These are phyloP conservation scores for Tulasnella sp. DNA, from an alignment of 768 basidiomycete genomes.

Conservation along the genomic window DNA sequence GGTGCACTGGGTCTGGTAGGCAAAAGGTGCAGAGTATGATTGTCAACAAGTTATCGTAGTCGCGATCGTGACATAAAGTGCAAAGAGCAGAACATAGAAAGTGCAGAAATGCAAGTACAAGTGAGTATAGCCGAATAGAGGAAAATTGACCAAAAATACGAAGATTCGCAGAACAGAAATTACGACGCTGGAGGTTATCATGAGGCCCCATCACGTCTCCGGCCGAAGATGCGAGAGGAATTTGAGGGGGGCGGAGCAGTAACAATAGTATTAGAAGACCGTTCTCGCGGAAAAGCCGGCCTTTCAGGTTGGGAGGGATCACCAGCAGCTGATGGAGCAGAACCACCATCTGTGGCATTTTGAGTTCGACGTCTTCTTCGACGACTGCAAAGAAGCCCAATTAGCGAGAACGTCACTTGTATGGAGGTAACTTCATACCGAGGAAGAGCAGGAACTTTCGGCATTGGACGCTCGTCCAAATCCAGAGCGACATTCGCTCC, in stretches of 20 bases:
- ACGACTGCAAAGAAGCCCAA: background rate
- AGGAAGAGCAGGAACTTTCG: slow-evolving; percentile 80
- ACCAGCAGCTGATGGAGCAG: background rate
- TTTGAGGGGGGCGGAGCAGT: background rate
- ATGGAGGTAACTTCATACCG: slow-evolving; percentile 49
- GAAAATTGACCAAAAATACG: background rate
- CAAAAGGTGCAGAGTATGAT: background rate
- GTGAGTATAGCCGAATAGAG: no score
- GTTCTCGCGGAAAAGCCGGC: background rate
- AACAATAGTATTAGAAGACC: background rate
- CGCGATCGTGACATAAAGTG: background rate
- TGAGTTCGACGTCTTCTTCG: slow-evolving; percentile 12
- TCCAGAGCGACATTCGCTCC: slow-evolving; percentile 90
- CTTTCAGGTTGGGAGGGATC: background rate
- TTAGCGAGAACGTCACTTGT: background rate
- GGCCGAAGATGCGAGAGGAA: background rate
- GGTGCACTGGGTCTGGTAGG: no score
- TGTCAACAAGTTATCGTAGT: background rate
- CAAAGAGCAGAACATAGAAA: background rate
- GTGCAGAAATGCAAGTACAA: background rate
- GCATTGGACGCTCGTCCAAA: slow-evolving; percentile 88
- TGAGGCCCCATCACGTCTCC: background rate
- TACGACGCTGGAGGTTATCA: background rate
- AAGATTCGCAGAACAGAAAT: background rate
- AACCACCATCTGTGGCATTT: background rate